A percentile compares a stretch with the other conserved stretches of the same genome.
phyloP scores from a whole-genome alignment of 2,329 filamentous ascomycete genomes.

The Phialocephala sp. region DNA sequence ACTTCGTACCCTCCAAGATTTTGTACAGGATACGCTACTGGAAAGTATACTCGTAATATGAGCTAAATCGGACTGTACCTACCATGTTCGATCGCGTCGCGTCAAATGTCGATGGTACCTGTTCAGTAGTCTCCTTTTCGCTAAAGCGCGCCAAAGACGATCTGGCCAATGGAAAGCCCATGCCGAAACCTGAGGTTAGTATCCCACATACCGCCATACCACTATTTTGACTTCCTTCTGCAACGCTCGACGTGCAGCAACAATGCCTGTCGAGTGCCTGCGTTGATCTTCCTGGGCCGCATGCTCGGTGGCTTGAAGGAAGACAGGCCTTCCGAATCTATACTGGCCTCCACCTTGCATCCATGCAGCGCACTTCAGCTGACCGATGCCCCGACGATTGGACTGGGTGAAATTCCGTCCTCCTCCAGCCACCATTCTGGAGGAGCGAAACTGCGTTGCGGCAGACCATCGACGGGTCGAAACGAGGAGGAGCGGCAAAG shows the following conservation, averaged over 20 bases:
- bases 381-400: not conserved
- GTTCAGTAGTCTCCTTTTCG: not conserved
- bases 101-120: no score
- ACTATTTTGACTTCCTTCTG: not conserved
- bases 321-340: not conserved
- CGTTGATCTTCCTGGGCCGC: constrained; percentile 6
- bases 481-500: not conserved
- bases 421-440: not conserved
- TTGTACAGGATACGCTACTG: not conserved
- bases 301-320: not conserved
- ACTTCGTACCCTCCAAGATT: no score
- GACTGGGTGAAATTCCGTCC: not conserved
- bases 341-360: not conserved
- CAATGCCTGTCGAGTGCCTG: not conserved
- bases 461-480: constrained; percentile 1
- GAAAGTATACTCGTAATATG: not conserved
- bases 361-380: constrained; percentile 4
- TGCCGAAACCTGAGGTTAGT: no score
- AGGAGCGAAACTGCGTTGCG: not conserved
- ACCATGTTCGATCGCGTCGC: no score
- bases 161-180: not conserved
- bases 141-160: not conserved
- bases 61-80: no score
- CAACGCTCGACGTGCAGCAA: not conserved
- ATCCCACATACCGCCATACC: not conserved